Evolutionary conservation across 1,284 basidiomycete species (phyloP).

Genomic region (Puccinia polysora): DNA sequence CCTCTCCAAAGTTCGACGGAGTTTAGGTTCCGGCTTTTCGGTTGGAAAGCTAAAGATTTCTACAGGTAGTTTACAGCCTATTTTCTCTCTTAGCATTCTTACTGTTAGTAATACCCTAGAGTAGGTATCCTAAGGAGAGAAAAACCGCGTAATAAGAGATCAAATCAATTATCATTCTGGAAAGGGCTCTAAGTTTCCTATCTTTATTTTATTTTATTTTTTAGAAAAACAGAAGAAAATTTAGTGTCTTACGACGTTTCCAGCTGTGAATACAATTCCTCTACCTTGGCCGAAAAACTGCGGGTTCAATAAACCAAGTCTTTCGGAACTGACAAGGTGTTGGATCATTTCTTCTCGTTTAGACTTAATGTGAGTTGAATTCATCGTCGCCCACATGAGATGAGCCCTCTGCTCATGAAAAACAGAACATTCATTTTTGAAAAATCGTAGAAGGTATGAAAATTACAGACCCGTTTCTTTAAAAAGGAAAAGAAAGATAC

Average conservation of each 20-base stretch:
- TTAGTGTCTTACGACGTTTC: slow-evolving; percentile 53
- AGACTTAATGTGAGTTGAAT: slow-evolving; percentile 49
- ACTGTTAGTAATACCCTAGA: slow-evolving; percentile 13
- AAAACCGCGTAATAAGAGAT: too few species aligned
- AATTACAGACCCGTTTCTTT: neutral
- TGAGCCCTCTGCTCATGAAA: slow-evolving; percentile 26
- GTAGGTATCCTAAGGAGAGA: slow-evolving; percentile 25
- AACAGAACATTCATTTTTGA: neutral
- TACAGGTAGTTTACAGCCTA: slow-evolving; percentile 54
- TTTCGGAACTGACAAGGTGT: slow-evolving; percentile 50
- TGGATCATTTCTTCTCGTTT: slow-evolving; percentile 53
- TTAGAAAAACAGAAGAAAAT: too few species aligned
- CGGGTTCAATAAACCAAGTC: slow-evolving; percentile 44
- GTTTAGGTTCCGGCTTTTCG: slow-evolving; percentile 53
- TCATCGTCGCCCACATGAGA: slow-evolving; percentile 52
- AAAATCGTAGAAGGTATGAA: neutral
- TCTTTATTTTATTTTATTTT: too few species aligned
- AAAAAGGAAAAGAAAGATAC: neutral
- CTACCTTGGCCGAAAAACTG: slow-evolving; percentile 45
- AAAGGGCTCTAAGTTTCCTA: too few species aligned
- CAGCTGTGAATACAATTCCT: slow-evolving; percentile 57
- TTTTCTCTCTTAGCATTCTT: slow-evolving; percentile 19
- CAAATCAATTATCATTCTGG: slow-evolving; percentile 53
- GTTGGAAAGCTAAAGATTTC: slow-evolving; percentile 55
- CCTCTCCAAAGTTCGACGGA: slow-evolving; percentile 51